Base-by-base conservation (phyloP, 768 basidiomycete species). In the Obba rivulosa region DNA sequence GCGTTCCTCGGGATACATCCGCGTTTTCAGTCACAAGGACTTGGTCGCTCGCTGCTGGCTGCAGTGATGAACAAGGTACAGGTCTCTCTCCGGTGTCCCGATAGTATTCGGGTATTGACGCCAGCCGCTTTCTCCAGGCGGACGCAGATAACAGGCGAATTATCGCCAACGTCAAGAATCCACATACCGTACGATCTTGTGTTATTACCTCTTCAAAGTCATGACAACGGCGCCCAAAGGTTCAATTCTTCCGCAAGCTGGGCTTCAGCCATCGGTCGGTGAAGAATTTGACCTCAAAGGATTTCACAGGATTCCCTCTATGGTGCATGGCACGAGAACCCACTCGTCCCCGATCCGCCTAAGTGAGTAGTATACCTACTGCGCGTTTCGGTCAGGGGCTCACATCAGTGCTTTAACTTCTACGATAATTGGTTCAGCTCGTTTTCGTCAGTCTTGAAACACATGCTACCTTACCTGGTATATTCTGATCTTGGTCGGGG, bases 261-360 rank as follows among this genome's bases (percentile, higher is more conserved):
- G 55, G 53, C 34, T 56, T 59, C 48, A 22, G 37, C 25, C 48
- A 56, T 25, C 49, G 54, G 20, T 48, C 40, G 9, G 54, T 55
- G 10, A 54, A 54, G 44, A 59, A 59, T 52, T 57, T 56, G 37
- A 37, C 41, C 36, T 51, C 47, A 9, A 42, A 38, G 20, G 50
- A 53, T 43, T 42, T 46, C 10, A 47, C 50, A n/a, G 57, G 57
- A 20, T 59, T 59, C 41, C 52, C 57, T 24, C 45, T 59, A 17
- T 59, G 54, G 54, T 56, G 55, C 34, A 52, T 52, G 48, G 49
- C 48, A 9, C 34, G 55, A 22, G 55, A 59, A 23, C 55, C 55
- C 8, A 35, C 16, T 7, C 17, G 21, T n/a, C 21, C 38, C 21
- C 38, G 17, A 39, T 17, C 28, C 13, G 21, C n/a, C 16, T 17